Evolutionary conservation across 352 stramenopile genomes (phyloP), one percentile per base, ranked within the genome.

Genomic region (Peronospora destructor): DNA sequence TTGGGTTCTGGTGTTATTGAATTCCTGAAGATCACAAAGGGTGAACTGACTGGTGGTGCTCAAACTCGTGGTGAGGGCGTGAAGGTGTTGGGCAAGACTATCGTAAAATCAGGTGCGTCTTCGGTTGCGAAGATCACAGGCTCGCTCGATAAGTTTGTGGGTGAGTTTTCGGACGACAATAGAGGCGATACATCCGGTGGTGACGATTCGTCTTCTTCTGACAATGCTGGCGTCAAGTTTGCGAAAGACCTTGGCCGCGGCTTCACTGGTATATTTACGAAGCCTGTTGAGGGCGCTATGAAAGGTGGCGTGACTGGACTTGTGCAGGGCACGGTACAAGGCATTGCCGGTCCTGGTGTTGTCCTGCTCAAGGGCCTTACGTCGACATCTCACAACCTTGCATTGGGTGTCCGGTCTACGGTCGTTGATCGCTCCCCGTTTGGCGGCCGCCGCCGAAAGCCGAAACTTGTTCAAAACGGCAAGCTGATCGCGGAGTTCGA

Each of bases 11-110:
- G 83, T 35, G 76, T 94, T 9, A 71, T 91, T 3, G 79, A 91
- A 36, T 94, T 94, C 49, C 41, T 94, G 21, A 94, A 91, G 59
- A 89, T 94, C 47, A 94, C 83, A n/a, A 91, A 87, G 58, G 78
- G 82, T 21, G 83, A 94, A 41, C 49, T 94, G 9, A 66, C 73
- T n/a, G 83, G 83, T 3, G 80, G 89, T 45, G 19, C 19, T 21
- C 19, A 21, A 21, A 21, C 19, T 21, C 19, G 3, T 21, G 19
- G 19, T 21, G 19, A 21, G 3, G 19, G 19, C 19, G 83, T 94
- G 19, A 21, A 21, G 19, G 19, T 3, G 2, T 50, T 94, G 1
- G 83, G 83, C 7, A 91, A 94, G 53, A 1, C 23, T 32, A 84
- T 94, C 13, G 78, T 85, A 9, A 87, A 82, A 28, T 85, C 78